These are phyloP conservation scores for Trichoderma gamsii DNA, from an alignment of 495 filamentous ascomycete species.

Conservation along the genomic window DNA sequence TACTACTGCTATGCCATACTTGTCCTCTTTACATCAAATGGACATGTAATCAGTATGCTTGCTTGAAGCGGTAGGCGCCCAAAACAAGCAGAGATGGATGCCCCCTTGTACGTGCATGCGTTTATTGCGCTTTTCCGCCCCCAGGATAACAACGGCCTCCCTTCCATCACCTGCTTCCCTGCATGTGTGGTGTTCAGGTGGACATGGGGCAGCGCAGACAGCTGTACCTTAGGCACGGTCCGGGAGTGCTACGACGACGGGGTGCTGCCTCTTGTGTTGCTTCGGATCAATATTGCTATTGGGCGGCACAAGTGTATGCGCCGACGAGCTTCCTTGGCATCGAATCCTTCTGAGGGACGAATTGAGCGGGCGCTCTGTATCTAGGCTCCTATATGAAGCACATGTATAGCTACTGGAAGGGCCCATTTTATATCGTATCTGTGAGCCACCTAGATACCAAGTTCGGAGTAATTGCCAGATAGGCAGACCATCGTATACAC, in stretches of 20 bases:
- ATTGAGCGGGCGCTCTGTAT: background rate
- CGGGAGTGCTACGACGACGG: background rate
- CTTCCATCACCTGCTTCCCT: constrained; percentile 6
- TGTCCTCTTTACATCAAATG: too few relatives aligned
- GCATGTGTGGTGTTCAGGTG: constrained; percentile 1
- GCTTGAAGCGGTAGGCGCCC: background rate
- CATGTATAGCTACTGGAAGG: too few relatives aligned
- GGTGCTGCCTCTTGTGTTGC: background rate
- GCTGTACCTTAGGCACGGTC: background rate
- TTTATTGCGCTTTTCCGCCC: background rate
- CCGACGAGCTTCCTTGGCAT: background rate
- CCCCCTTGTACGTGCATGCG: constrained; percentile 3
- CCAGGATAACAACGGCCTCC: background rate
- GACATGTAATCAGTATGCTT: background rate
- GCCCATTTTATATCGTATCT: too few relatives aligned
- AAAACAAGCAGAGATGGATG: background rate
- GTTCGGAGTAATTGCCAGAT: background rate
- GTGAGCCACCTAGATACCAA: background rate
- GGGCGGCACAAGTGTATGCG: background rate
- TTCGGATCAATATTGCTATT: background rate
- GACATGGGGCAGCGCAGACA: background rate
- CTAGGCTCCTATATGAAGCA: too few relatives aligned
- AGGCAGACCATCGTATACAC: background rate
- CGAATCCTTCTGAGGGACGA: background rate
- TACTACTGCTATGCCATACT: too few relatives aligned